These are phyloP conservation scores for Mucor racemosus DNA, from an alignment of 371 early-diverging fungal species.

Conservation along the genomic window DNA sequence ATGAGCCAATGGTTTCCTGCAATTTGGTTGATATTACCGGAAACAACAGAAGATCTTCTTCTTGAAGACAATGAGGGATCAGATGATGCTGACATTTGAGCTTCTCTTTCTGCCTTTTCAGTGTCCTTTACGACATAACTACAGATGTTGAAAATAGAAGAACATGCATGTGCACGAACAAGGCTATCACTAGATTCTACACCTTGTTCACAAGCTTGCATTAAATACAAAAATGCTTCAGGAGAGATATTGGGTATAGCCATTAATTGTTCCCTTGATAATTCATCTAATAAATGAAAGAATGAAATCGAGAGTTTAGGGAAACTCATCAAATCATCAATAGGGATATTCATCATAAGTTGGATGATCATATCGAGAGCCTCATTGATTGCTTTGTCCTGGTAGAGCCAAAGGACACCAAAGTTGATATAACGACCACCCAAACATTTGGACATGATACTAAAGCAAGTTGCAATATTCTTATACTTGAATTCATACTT, in stretches of 20 bases:
- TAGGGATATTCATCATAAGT: slow-evolving; percentile 74
- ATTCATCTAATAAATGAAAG: slow-evolving; percentile 67
- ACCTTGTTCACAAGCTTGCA: slow-evolving; percentile 67
- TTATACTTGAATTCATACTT: slow-evolving; percentile 69
- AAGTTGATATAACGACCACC: slow-evolving; percentile 89
- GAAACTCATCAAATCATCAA: slow-evolving; percentile 73
- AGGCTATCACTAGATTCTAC: slow-evolving; percentile 56
- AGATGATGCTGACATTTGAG: slow-evolving; percentile 25
- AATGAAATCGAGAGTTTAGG: slow-evolving; percentile 68
- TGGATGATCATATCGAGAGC: slow-evolving; percentile 72
- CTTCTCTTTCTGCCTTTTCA: slow-evolving; percentile 41
- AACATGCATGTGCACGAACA: slow-evolving; percentile 72
- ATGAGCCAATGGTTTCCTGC: slow-evolving; percentile 42
- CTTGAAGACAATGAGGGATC: slow-evolving; percentile 8
- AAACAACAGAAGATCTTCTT: slow-evolving; percentile 11
- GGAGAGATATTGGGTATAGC: slow-evolving; percentile 56
- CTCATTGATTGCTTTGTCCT: slow-evolving; percentile 81
- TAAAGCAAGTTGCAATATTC: slow-evolving; percentile 78
- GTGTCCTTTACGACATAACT: slow-evolving; percentile 74
- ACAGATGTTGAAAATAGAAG: slow-evolving; percentile 72
- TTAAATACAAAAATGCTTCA: slow-evolving; percentile 60
- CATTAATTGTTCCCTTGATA: slow-evolving; percentile 69
- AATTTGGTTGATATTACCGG: slow-evolving; percentile 9
- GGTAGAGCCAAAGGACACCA: slow-evolving; percentile 91
- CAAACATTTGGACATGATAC: slow-evolving; percentile 72